Conservation (phyloP, 2,329 filamentous ascomycete genomes). For the Alternaria triticimaculans region DNA sequence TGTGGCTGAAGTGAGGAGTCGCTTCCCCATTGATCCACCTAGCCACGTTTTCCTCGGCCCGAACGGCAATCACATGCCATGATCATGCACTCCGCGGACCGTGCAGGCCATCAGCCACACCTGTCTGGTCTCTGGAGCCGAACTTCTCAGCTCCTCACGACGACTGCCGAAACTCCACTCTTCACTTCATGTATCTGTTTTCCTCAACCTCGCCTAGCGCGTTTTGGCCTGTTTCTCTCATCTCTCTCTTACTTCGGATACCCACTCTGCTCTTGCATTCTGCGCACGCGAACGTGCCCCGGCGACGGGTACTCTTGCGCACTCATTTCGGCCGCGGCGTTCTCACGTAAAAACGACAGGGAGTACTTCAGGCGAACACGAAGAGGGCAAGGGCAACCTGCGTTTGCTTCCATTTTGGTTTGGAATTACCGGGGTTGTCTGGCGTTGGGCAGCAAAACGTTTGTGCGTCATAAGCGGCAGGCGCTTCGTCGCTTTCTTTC, state of each 20-base stretch:
- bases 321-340: conserved; percentile 26
- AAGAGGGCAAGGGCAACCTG: conserved; percentile 6
- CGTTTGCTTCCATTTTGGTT: conserved; percentile 5
- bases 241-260: conserved; percentile 28
- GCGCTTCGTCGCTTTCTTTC: conserved; percentile 1
- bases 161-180: conserved; percentile 17
- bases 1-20: conserved; percentile 14
- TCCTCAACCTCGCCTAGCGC: conserved; percentile 12
- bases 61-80: conserved; percentile 11
- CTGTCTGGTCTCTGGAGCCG: neutral
- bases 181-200: conserved; percentile 31
- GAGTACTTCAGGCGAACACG: conserved; percentile 2
- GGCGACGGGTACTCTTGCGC: conserved; percentile 11
- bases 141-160: neutral
- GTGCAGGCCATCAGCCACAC: conserved; percentile 8
- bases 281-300: conserved; percentile 9
- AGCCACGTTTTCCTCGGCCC: conserved; percentile 18
- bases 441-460: conserved; percentile 15
- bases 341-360: conserved; percentile 22
- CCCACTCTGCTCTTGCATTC: conserved; percentile 27
- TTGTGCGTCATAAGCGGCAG: conserved; percentile 6
- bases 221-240: conserved; percentile 10
- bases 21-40: conserved; percentile 17
- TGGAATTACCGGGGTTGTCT: conserved; percentile 2
- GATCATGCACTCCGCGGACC: conserved; percentile 6